A percentile compares a stretch with the other conserved stretches of the same genome.
These are phyloP conservation scores for Coelastrella sp. DNA, from an alignment of 139 green algal species.

Conservation along the genomic window DNA sequence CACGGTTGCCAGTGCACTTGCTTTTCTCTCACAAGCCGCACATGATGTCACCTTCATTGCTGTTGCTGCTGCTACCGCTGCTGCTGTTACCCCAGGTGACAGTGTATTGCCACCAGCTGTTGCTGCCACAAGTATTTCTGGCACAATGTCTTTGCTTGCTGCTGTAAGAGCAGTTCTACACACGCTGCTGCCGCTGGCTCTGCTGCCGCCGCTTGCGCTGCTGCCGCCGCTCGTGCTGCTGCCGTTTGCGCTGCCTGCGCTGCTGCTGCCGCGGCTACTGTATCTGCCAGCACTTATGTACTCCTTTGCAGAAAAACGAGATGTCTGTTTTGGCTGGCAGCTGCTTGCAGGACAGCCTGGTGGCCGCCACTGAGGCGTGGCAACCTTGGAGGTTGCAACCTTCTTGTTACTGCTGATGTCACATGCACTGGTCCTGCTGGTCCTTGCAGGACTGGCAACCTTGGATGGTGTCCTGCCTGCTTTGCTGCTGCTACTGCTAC, in stretches of 20 bases:
- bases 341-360: too few species aligned
- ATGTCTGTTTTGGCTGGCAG: too few species aligned
- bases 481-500: constrained; percentile 3
- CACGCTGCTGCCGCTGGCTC: not conserved
- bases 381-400: too few species aligned
- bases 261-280: not conserved
- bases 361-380: too few species aligned
- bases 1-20: not conserved
- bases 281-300: not conserved
- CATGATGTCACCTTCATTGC: not conserved
- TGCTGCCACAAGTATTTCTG: not conserved
- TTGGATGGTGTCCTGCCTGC: not conserved
- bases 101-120: not conserved
- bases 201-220: not conserved
- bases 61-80: not conserved
- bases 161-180: not conserved
- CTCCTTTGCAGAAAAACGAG: too few species aligned
- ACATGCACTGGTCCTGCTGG: not conserved
- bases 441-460: not conserved
- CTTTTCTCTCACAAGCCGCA: not conserved
- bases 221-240: not conserved
- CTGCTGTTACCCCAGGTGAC: not conserved
- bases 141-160: not conserved
- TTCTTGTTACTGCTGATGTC: too few species aligned
- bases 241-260: not conserved